phyloP scores from a whole-genome alignment of 2,329 filamentous ascomycete genomes.

The Trichoderma sp. region DNA sequence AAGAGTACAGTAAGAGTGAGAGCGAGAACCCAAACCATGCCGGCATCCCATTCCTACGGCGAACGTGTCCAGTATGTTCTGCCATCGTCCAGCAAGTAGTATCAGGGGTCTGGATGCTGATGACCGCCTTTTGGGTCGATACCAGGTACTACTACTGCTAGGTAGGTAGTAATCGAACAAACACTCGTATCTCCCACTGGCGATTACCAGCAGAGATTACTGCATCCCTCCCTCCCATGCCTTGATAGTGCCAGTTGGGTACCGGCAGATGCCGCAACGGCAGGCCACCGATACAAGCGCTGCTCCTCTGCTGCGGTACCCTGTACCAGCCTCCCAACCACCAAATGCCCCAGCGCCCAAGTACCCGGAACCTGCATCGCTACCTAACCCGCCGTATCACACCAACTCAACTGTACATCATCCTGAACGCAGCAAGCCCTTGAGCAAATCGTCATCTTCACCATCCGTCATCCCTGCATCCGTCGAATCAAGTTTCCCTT shows the following conservation, averaged over 20 bases:
- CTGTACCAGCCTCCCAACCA: neutral
- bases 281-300: neutral
- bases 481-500: neutral
- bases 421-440: neutral
- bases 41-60: neutral
- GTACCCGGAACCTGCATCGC: neutral
- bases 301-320: neutral
- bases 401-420: neutral
- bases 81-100: neutral
- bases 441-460: neutral
- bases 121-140: neutral
- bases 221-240: too few species aligned
- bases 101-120: neutral
- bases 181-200: neutral
- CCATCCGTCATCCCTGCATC: neutral
- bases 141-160: too few species aligned
- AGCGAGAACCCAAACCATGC: neutral
- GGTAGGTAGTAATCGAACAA: neutral
- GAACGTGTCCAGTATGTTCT: neutral
- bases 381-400: neutral
- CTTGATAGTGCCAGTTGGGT: neutral
- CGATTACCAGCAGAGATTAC: neutral
- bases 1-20: neutral
- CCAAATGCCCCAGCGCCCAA: neutral
- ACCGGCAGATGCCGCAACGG: neutral